These are phyloP conservation scores for Streptanthus diversifolius DNA, from an alignment of 345 rosid genomes.

Conservation along the genomic window DNA sequence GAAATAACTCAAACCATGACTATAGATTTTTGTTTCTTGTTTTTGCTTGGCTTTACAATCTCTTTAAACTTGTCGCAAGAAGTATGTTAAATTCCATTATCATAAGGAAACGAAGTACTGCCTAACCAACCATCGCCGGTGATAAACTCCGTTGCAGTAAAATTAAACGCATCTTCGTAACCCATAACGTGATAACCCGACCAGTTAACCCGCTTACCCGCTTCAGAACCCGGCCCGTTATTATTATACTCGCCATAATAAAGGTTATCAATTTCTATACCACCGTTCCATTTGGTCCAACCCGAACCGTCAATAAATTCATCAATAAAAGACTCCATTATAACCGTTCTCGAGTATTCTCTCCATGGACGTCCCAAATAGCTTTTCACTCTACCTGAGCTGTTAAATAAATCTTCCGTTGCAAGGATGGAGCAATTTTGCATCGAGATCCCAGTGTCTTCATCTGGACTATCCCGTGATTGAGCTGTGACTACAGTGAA, in stretches of 20 bases:
- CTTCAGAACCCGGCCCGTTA: constrained; percentile 68
- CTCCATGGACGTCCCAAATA: constrained; percentile 86
- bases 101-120: constrained; percentile 76
- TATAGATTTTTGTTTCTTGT: background rate
- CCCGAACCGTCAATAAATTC: constrained; percentile 59
- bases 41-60: background rate
- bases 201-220: constrained; percentile 63
- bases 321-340: constrained; percentile 63
- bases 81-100: constrained; percentile 46
- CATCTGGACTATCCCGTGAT: constrained; percentile 52
- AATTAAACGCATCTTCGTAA: constrained; percentile 57
- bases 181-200: constrained; percentile 64
- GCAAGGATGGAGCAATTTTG: constrained; percentile 74
- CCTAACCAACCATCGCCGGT: constrained; percentile 68
- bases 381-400: constrained; percentile 42
- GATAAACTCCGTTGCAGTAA: constrained; percentile 67
- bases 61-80: constrained; percentile 1
- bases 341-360: constrained; percentile 53
- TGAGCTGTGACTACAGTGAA: constrained; percentile 76
- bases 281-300: constrained; percentile 60
- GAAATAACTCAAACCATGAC: constrained; percentile 10
- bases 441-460: constrained; percentile 75
- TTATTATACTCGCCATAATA: constrained; percentile 83
- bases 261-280: constrained; percentile 44
- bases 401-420: constrained; percentile 43